Conservation (phyloP, 257 asterid genomes). For the Thymus mandschuricus region DNA sequence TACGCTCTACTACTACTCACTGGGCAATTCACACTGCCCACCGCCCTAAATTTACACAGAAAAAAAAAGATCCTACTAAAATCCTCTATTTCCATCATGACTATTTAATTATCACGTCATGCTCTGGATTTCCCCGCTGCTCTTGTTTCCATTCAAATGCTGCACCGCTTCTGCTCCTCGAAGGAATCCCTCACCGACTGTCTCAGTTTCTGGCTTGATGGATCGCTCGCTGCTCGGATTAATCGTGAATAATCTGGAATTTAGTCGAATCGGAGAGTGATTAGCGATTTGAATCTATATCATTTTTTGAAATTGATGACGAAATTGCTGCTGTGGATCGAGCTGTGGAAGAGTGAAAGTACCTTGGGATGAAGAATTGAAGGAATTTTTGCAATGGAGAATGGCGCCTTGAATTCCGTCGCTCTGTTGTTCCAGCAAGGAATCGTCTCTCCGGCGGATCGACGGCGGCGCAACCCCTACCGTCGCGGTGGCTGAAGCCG, state of each 20-base stretch:
- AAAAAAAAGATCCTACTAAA: slow-evolving; percentile 30
- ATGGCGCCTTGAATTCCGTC: slow-evolving; percentile 73
- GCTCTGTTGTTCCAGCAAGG: slow-evolving; percentile 62
- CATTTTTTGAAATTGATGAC: background rate
- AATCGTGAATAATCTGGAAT: slow-evolving; percentile 43
- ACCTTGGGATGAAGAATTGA: slow-evolving; percentile 46
- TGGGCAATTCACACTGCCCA: too few relatives aligned
- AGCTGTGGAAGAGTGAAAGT: background rate
- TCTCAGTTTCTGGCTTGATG: slow-evolving; percentile 30
- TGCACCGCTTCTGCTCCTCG: slow-evolving; percentile 54
- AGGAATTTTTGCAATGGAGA: slow-evolving; percentile 60
- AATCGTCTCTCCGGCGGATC: slow-evolving; percentile 67
- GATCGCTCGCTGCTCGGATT: slow-evolving; percentile 40
- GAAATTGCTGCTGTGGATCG: background rate
- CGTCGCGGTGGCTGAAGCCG: slow-evolving; percentile 57
- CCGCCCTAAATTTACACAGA: too few relatives aligned
- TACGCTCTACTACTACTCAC: too few relatives aligned
- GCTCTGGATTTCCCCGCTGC: slow-evolving; percentile 33
- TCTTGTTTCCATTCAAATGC: slow-evolving; percentile 46
- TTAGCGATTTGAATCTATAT: background rate
- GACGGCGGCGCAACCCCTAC: slow-evolving; percentile 40
- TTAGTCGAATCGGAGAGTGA: background rate
- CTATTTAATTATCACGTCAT: slow-evolving; percentile 32
- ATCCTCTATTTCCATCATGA: slow-evolving; percentile 36
- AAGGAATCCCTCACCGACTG: slow-evolving; percentile 35